Conservation (phyloP, 805 yeast species). For the Wickerhamomyces hampshirensis region DNA sequence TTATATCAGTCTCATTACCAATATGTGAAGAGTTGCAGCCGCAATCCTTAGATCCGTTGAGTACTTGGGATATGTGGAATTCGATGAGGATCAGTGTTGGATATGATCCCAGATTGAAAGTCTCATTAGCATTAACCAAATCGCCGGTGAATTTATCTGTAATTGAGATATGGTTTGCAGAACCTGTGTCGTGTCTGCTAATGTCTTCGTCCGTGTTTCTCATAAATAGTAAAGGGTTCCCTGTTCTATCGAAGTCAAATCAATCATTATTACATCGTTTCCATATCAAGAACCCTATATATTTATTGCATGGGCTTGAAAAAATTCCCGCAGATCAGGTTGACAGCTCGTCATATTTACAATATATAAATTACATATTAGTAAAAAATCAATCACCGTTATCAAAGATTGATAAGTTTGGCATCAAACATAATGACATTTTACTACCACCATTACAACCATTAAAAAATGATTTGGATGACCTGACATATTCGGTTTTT, state of each 20-base stretch:
- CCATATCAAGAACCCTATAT: conserved; percentile 35
- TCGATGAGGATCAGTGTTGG: conserved; percentile 52
- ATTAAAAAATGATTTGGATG: conserved; percentile 47
- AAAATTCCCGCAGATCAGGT: conserved; percentile 28
- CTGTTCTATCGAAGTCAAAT: conserved; percentile 56
- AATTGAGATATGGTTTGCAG: conserved; percentile 61
- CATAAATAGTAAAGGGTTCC: conserved; percentile 55
- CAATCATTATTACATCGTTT: conserved; percentile 45
- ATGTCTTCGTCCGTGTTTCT: conserved; percentile 54
- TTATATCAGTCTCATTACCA: conserved; percentile 43
- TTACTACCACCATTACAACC: conserved; percentile 69
- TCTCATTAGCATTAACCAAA: conserved; percentile 72
- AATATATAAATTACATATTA: conserved; percentile 37
- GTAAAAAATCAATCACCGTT: conserved; percentile 28
- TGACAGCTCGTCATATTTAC: conserved; percentile 34
- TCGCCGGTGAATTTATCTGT: conserved; percentile 45
- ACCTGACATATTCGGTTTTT: conserved; percentile 60
- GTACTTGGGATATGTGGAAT: conserved; percentile 77
- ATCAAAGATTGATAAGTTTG: conserved; percentile 28
- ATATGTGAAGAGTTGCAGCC: conserved; percentile 38
- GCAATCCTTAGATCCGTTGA: conserved; percentile 29
- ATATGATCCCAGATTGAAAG: conserved; percentile 53
- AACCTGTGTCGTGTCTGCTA: conserved; percentile 56
- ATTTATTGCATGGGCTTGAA: conserved; percentile 52
- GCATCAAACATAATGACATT: conserved; percentile 24